Conservation (phyloP, 306 rosid species). For the Fagus sylvatica region DNA sequence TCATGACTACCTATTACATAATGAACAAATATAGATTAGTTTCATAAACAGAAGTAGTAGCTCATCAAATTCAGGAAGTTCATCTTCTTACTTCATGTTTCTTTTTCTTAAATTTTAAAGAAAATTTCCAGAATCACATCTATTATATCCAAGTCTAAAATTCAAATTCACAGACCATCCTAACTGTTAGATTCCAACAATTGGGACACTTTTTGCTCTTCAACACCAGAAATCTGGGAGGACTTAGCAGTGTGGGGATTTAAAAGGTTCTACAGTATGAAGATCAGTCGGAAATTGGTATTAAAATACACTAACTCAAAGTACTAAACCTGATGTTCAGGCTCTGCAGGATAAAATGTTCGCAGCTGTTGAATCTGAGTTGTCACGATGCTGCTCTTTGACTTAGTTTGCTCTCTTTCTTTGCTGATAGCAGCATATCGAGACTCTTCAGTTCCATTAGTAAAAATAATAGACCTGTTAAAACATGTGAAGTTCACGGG, state of each 20-base stretch:
- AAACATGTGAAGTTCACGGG: constrained; percentile 16
- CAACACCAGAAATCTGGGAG: neutral
- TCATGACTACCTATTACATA: no score
- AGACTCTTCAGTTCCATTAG: constrained; percentile 78
- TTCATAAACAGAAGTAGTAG: neutral
- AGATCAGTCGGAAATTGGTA: neutral
- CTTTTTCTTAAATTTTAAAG: neutral
- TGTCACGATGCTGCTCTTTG: constrained; percentile 72
- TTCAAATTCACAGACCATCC: constrained; percentile 15
- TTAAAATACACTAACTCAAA: constrained; percentile 12
- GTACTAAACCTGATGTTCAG: constrained; percentile 83
- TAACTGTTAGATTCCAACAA: neutral
- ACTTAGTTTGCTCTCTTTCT: constrained; percentile 82
- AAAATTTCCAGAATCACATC: constrained; percentile 4
- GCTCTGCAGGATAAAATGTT: constrained; percentile 73
- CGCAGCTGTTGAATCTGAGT: constrained; percentile 78
- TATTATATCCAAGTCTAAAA: constrained; percentile 4
- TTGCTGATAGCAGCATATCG: constrained; percentile 75
- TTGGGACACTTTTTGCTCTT: neutral
- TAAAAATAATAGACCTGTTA: constrained; percentile 79
- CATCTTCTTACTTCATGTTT: constrained; percentile 8
- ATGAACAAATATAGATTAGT: neutral
- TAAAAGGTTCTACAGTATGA: constrained; percentile 10
- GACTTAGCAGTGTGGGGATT: neutral
- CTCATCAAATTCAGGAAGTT: neutral